Evolutionary conservation across 2,329 filamentous ascomycete genomes (phyloP).

Genomic region (Fusarium caatingaense): DNA sequence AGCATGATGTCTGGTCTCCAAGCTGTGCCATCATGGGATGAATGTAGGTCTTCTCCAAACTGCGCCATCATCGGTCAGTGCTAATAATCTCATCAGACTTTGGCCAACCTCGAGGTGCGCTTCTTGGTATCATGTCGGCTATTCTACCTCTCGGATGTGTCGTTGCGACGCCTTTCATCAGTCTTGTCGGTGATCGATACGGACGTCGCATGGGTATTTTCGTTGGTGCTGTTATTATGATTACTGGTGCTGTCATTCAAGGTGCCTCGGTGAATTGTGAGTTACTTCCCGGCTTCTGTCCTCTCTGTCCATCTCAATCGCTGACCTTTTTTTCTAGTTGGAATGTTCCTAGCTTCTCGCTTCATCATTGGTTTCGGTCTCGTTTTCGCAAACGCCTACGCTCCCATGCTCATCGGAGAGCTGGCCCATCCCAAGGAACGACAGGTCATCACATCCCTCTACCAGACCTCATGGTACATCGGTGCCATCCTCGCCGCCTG

Average conservation of each 20-base stretch:
- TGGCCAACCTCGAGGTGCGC: conserved; percentile 46
- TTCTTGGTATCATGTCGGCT: conserved; percentile 14
- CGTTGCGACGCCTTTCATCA: not conserved
- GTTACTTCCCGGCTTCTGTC: fast-evolving
- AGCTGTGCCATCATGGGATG: conserved; percentile 33
- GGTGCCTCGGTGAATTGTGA: conserved; percentile 5
- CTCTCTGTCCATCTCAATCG: fast-evolving
- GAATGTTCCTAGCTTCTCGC: conserved; percentile 65
- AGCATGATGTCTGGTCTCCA: conserved; percentile 52
- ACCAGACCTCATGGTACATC: conserved; percentile 62
- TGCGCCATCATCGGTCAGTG: fast-evolving
- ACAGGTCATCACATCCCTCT: conserved; percentile 63
- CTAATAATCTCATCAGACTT: not conserved
- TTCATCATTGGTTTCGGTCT: conserved; percentile 66
- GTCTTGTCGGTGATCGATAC: conserved; percentile 8
- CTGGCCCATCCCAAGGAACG: conserved; percentile 65
- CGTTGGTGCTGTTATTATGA: conserved; percentile 2
- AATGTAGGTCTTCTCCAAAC: not conserved
- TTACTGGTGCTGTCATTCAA: not conserved
- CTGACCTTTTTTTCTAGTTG: conserved; percentile 45
- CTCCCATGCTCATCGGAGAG: conserved; percentile 65
- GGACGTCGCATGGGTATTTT: conserved; percentile 15
- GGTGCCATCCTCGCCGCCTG: conserved; percentile 57
- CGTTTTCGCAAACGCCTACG: conserved; percentile 62
- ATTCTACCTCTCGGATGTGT: conserved; percentile 15